Evolutionary conservation across 1,139 yeast species (phyloP).

Genomic region (Suhomyces wounanorum): DNA sequence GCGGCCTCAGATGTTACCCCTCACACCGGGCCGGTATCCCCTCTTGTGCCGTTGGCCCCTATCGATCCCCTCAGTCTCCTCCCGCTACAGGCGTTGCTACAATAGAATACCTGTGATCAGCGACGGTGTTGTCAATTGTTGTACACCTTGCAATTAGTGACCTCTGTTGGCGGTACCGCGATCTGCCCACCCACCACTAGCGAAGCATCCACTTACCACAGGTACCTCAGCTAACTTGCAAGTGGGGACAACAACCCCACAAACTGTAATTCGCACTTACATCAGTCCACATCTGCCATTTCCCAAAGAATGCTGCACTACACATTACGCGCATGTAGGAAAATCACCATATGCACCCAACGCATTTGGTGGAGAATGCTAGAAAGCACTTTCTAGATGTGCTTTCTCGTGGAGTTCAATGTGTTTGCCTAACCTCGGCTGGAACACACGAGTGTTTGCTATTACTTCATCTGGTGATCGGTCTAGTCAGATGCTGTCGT

Average conservation of each 20-base stretch:
- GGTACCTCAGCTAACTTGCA: not conserved
- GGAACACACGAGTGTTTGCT: not conserved
- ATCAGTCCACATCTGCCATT: not conserved
- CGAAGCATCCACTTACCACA: not conserved
- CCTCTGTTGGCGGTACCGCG: not conserved
- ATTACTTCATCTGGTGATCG: slow-evolving; percentile 1
- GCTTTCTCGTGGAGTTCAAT: too few species aligned
- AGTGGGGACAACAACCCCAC: not conserved
- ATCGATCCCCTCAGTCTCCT: not conserved
- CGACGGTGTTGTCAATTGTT: not conserved
- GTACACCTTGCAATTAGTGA: not conserved
- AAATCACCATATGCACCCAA: not conserved
- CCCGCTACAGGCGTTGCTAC: not conserved
- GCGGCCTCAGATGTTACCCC: not conserved
- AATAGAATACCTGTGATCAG: not conserved
- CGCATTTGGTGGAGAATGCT: not conserved
- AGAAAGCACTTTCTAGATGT: too few species aligned
- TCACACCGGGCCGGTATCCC: not conserved
- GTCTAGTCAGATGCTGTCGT: not conserved
- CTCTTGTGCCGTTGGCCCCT: not conserved
- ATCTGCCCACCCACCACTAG: not conserved
- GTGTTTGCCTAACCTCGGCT: not conserved
- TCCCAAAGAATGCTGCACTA: not conserved
- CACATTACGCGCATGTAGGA: not conserved
- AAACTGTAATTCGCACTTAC: not conserved